Percentiles rank a stretch among this genome's conserved stretches.
phyloP scores from a whole-genome alignment of 805 yeast genomes.

The Myxozyma mucilagina region DNA sequence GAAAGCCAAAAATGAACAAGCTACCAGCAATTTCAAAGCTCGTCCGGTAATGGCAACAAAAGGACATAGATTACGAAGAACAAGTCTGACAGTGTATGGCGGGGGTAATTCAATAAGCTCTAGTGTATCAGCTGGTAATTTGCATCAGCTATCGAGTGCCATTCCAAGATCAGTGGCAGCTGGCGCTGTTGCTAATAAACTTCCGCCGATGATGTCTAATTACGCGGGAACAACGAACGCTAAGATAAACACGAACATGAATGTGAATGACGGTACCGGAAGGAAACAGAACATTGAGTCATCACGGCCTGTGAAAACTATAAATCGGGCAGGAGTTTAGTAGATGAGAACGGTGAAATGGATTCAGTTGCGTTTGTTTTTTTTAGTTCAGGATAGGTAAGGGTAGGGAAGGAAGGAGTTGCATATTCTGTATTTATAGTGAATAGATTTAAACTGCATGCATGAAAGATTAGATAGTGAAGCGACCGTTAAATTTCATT shows the following conservation, averaged over 20 bases:
- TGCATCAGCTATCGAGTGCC: not conserved
- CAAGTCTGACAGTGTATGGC: not conserved
- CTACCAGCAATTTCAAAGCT: not conserved
- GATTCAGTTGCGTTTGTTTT: too few relatives aligned
- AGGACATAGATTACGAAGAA: not conserved
- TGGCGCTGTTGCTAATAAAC: not conserved
- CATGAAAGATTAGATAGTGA: too few relatives aligned
- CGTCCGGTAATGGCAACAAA: not conserved
- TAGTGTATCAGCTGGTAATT: not conserved
- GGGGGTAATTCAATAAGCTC: not conserved
- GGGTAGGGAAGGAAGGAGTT: too few relatives aligned
- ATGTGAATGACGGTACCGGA: not conserved
- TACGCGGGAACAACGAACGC: not conserved
- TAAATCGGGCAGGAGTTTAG: not conserved
- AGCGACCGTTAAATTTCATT: too few relatives aligned
- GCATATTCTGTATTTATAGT: too few relatives aligned
- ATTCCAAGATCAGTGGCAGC: slow-evolving; percentile 4
- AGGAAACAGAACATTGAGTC: not conserved
- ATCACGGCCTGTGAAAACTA: not conserved
- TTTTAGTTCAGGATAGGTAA: too few relatives aligned
- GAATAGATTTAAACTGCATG: too few relatives aligned
- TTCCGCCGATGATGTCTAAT: not conserved
- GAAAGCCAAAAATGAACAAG: not conserved
- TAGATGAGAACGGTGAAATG: not conserved
- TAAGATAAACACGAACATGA: too few relatives aligned